phyloP scores from a whole-genome alignment of 192 early-diverging fungal species.

The Linnemannia elongata region DNA sequence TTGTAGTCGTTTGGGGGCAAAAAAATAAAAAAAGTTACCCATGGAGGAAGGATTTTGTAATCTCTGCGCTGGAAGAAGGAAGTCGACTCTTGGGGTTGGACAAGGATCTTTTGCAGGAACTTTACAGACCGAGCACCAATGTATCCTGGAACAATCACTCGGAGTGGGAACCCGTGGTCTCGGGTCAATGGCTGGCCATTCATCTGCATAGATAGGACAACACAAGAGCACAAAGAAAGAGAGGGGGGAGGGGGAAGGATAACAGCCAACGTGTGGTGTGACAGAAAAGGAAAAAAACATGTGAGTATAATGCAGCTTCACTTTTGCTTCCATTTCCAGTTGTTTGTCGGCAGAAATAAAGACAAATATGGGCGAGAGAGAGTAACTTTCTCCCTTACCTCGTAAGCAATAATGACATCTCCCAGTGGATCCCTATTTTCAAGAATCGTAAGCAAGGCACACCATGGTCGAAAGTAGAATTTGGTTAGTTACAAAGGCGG shows the following conservation, averaged over 20 bases:
- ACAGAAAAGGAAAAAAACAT: not conserved
- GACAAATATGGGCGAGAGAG: not conserved
- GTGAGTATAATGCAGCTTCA: not conserved
- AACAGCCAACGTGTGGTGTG: not conserved
- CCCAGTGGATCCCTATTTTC: conserved; percentile 64
- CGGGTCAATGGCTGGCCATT: conserved; percentile 79
- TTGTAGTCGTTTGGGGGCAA: not conserved
- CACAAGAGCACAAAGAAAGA: conserved; percentile 17
- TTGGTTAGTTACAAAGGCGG: not conserved
- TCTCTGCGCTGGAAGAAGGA: conserved; percentile 83
- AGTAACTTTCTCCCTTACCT: conserved; percentile 66
- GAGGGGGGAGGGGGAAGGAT: not conserved
- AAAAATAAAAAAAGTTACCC: conserved; percentile 41
- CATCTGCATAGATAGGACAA: conserved; percentile 61
- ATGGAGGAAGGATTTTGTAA: conserved; percentile 87
- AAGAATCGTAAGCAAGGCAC: not conserved
- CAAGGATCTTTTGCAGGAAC: conserved; percentile 80
- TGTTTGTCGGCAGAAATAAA: not conserved
- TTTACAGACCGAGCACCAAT: conserved; percentile 95
- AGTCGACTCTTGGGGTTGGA: conserved; percentile 75
- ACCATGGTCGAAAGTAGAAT: not conserved
- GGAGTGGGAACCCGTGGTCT: conserved; percentile 90
- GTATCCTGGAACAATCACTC: conserved; percentile 91
- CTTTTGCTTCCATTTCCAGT: not conserved
- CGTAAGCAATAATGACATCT: conserved; percentile 80